Evolutionary conservation across 306 rosid genomes (phyloP).

Genomic region (Fragaria iinumae): DNA sequence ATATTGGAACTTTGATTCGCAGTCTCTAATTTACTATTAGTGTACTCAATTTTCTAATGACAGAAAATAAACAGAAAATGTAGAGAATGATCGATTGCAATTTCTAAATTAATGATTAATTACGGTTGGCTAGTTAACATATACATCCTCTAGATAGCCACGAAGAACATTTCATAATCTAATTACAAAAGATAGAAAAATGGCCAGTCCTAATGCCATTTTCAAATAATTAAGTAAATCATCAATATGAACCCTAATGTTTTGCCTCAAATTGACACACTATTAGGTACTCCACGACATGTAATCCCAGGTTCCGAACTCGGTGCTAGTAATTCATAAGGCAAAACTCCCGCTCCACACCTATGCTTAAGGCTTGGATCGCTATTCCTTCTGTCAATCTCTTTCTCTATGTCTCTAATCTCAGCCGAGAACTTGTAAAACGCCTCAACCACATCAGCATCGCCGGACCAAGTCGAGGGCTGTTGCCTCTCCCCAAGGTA

Average conservation of each 20-base stretch:
- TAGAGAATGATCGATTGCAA: no score
- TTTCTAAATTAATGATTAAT: background rate
- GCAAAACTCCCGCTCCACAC: slow-evolving; percentile 91
- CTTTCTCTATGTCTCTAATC: slow-evolving; percentile 64
- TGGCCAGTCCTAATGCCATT: background rate
- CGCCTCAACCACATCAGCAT: slow-evolving; percentile 54
- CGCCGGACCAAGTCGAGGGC: slow-evolving; percentile 74
- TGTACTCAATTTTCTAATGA: no score
- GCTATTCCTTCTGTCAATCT: slow-evolving; percentile 62
- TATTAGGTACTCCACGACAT: slow-evolving; percentile 93
- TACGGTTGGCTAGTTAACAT: background rate
- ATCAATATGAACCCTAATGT: background rate
- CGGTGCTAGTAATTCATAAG: slow-evolving; percentile 90
- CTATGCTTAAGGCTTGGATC: slow-evolving; percentile 57
- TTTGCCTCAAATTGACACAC: slow-evolving; percentile 65
- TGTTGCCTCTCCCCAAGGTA: slow-evolving; percentile 87
- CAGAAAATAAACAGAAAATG: no score
- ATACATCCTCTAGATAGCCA: slow-evolving; percentile 15
- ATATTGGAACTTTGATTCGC: no score
- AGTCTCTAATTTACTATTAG: no score
- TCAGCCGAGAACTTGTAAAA: slow-evolving; percentile 66
- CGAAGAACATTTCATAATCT: background rate
- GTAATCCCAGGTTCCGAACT: slow-evolving; percentile 93
- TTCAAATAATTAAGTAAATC: slow-evolving; percentile 13
- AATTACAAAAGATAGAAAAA: background rate